Base-by-base conservation (phyloP, 208 protist genomes). In the Trypanosoma cruzi region DNA sequence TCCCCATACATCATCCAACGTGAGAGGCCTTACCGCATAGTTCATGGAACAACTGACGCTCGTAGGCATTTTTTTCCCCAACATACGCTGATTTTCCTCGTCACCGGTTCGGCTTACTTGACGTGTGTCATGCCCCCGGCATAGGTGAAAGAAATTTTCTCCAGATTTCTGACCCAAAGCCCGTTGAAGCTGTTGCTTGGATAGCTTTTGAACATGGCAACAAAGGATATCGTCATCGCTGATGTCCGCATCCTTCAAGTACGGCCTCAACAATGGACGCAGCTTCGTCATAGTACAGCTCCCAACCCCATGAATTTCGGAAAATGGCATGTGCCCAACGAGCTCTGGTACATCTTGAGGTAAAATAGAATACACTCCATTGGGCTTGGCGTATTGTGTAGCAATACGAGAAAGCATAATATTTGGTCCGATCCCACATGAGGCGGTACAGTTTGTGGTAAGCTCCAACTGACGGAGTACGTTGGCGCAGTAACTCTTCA, bases 11-110 rank as follows among this genome's bases (percentile, higher is more conserved):
- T 95, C 92, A 13, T 85, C 80, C 10, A 81, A 24, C 29, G 65
- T 68, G 7, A 40, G 40, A 4, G 89, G 89, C 10, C 92, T 80
- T 48, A 96, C 92, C 1, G 85, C 89, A 73, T 96, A 96, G 77
- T 96, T 94, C 89, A 96, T 94, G 34, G 85, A 89, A 73, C 88
- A 96, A 20, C 85, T 79, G 2, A 96, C 73, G 16, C 83, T 84
- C 22, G 58, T 74, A 29, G 86, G 88, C 40, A 76, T 65, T 29
- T 68, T 71, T 71, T 88, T 92, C 13, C 90, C 87, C 1, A 89
- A 36, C 13, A 73, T 71, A 7, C 76, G 59, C 62, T 88, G 84
- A 52, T 90, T 83, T 57, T 84, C 85, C 11, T 77, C 68, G 64
- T 94, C 88, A n/a, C 92, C 92, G 18, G 92, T 94, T 64, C 89